Base-by-base conservation (phyloP, 2,329 filamentous ascomycete genomes). In the Alternaria tenuissima region DNA sequence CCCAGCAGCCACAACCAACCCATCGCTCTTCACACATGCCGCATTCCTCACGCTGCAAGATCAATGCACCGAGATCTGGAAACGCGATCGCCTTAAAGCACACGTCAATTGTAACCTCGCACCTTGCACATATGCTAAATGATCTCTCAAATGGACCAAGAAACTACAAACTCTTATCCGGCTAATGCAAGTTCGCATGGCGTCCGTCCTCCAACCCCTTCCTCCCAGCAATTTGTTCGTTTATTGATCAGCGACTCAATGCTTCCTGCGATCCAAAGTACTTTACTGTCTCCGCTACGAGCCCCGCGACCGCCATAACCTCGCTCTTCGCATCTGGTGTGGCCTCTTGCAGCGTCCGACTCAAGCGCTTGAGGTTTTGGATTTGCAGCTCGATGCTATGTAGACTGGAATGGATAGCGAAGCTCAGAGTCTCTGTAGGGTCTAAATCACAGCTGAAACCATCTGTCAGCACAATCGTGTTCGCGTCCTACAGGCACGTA, bases 291-390 rank as follows among this genome's bases (percentile, higher is more conserved):
- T 75, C 68, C 38, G 58, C 39, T 3, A 73, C 63, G 16, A 74
- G 57, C 20, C 36, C 53, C 5, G 57, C 30, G 1, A 73, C 63
- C 9, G 61, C 63, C 0, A 58, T 34, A 7, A 73, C 59, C 43
- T 75, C 70, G 1, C 63, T 59, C 26, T 54, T 62, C 2, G 65
- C 66, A 28, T 65, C 63, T 14, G 63, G 66, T 3, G 69, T 69
- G 3, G 65, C 69, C 22, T 75, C 72, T 44, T 74, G 72, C 18
- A 74, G 47, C 1, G 66, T 63, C 7, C 68, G 68, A 9, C 71
- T 65, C 9, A 75, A 26, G 8, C 62, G 55, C 54, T 72, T 73
- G 12, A 75, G 52, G 1, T 55, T 66, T 18, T 66, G 62, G 18
- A 71, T 68, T 44, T 73, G 70, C 20, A 68, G 30, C 14, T 63